Evolutionary conservation across 2,329 filamentous ascomycete genomes (phyloP), one percentile per base, ranked within the genome.

Genomic region (Achaetomium macrosporum): DNA sequence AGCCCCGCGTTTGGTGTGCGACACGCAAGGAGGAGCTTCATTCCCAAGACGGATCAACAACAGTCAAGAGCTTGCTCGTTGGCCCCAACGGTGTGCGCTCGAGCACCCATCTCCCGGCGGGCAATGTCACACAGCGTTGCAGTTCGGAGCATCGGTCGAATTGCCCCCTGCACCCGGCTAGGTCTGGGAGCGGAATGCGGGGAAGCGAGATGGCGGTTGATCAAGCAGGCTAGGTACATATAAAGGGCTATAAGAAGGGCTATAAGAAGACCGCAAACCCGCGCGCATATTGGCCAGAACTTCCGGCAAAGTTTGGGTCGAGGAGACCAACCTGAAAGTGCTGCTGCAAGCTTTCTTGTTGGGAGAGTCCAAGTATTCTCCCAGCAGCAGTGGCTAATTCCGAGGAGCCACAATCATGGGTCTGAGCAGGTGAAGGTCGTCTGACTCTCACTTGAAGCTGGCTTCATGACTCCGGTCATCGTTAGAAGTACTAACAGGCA

Each of bases 191-290:
- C 10, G n/a, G 13, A 41, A 48, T 48, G 51, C 51, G 51, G 51
- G 51, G 51, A 41, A 53, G 51, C 39, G 44, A 40, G 13, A 44
- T 43, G 35, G 44, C 36, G 50, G 20, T 17, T 17, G 10, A 12
- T 33, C 6, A 40, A 15, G 2, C 39, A 36, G 47, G 39, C n/a
- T n/a, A n/a, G n/a, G n/a, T n/a, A n/a, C n/a, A n/a, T n/a, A n/a
- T n/a, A n/a, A n/a, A n/a, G n/a, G n/a, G n/a, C 17, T 36, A 31
- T 44, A 20, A 17, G 25, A 45, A 15, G 7, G 42, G 19, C 35
- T 4, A 33, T 35, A 17, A 19, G 33, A 25, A 7, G 7, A 25
- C 25, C 25, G 33, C 33, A 11, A 9, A 35, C 9, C 17, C 16
- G 3, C 2, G 17, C 11, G 33, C 50, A 37, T 37, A 47, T 47